Percentiles rank a stretch among this genome's conserved stretches.
phyloP scores from a whole-genome alignment of 164 flowering plant species.

The Magnolia sinica region DNA sequence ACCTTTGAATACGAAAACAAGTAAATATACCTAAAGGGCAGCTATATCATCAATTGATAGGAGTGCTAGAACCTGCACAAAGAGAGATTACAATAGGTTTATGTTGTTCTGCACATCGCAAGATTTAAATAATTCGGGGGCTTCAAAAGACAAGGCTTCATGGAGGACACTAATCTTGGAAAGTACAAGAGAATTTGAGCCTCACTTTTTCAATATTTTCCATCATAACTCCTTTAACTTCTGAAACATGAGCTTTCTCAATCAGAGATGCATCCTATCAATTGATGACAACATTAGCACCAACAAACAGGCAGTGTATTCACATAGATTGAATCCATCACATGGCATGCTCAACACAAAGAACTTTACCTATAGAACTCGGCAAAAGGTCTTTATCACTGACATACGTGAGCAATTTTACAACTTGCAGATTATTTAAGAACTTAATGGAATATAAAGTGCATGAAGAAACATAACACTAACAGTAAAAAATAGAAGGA shows the following conservation, averaged over 20 bases:
- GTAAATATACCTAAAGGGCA: constrained; percentile 71
- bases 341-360: neutral
- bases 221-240: too few relatives aligned
- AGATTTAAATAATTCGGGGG: too few relatives aligned
- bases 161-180: too few relatives aligned
- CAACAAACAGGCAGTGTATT: neutral
- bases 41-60: constrained; percentile 46
- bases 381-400: constrained; percentile 91
- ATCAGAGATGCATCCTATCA: too few relatives aligned
- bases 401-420: constrained; percentile 86
- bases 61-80: too few relatives aligned
- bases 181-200: too few relatives aligned
- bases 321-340: neutral
- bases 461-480: neutral
- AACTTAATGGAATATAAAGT: neutral
- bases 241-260: too few relatives aligned
- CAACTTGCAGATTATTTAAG: constrained; percentile 49
- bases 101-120: too few relatives aligned
- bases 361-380: constrained; percentile 77
- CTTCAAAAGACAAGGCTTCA: too few relatives aligned
- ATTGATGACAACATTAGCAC: neutral
- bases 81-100: too few relatives aligned
- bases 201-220: too few relatives aligned
- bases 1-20: neutral
- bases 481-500: neutral